Base-by-base conservation (phyloP, 352 stramenopile species). In the Aphanomyces stellatus region DNA sequence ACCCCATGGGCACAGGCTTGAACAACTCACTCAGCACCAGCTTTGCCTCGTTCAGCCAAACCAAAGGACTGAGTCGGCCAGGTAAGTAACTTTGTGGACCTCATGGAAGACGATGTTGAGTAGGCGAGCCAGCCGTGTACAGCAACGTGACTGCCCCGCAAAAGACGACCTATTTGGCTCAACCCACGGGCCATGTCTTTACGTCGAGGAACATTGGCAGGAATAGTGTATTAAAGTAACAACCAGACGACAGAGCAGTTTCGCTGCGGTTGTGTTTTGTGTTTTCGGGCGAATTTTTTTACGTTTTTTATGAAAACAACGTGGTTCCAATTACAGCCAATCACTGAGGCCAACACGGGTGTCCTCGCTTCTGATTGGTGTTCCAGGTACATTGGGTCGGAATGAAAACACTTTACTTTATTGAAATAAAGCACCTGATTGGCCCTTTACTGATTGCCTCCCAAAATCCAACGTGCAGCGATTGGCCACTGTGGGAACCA, bases 181-280 rank as follows among this genome's bases (percentile, higher is more conserved):
- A 67, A 4, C 60, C 60, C 43, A 67, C 49, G 4, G 60, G 60
- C 37, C 60, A 67, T 31, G 41, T 67, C 51, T 67, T 55, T n/a
- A n/a, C n/a, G n/a, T n/a, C 56, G 56, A 51, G 8, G 8, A 51
- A 8, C 42, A n/a, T n/a, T n/a, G 42, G 42, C 6, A 10, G 42
- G 42, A 51, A 24, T 24, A 22, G 8, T 7, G 30, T 7, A 57
- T n/a, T 24, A 7, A 57, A 57, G 49, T 57, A 57, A n/a, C n/a
- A n/a, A n/a, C n/a, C n/a, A n/a, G n/a, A n/a, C n/a, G n/a, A n/a
- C n/a, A n/a, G n/a, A n/a, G n/a, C n/a, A n/a, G n/a, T n/a, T n/a
- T n/a, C n/a, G n/a, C n/a, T n/a, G n/a, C n/a, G n/a, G n/a, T n/a
- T n/a, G n/a, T n/a, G n/a, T n/a, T n/a, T n/a, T n/a, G n/a, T n/a